Base-by-base conservation (phyloP, 1,284 basidiomycete species). In the Anthracocystis setariae region DNA sequence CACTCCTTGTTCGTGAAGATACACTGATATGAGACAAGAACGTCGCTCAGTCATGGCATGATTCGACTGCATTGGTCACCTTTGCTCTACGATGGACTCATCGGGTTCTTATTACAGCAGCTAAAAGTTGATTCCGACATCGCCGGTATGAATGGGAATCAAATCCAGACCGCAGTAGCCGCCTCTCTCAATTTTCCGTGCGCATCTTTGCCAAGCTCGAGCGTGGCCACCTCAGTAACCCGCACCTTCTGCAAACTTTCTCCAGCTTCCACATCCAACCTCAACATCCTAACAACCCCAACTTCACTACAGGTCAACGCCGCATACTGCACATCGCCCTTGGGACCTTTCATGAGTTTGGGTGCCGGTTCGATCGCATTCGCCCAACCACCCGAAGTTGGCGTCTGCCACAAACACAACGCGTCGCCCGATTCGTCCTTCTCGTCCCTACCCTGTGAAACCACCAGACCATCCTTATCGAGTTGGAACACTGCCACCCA, bases 371-470 rank as follows among this genome's bases (percentile, higher is more conserved):
- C 80, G 27, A 85, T 83, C 0, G 84, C 84, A 56, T 85, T 84
- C 1, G 84, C 84, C 84, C 84, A 84, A 2, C 84, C 84, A n/a
- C 84, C 84, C 3, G 72, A 77, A 0, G 84, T 84, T 2, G 80
- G 76, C 2, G 84, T 84, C 57, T 84, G 69, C 72, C 78, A 77
- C 12, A 82, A 44, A 9, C 58, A 69, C 18, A 73, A 37, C 8
- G 71, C 62, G 12, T 74, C 55, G 17, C 57, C 62, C 5, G 50
- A 46, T 21, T 51, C 44, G 32, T 56, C 33, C n/a, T 49, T 25
- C 1, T 47, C 53, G 25, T 40, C 33, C 5, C 64, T 43, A 2
- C 17, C 20, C 7, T 44, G 59, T 15, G 54, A 24, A n/a, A 63
- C 64, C 40, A 80, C 68, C 8, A 77, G 52, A 4, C 82, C 82